Conservation (phyloP, 2,329 filamentous ascomycete genomes). For the Alternaria gaisen region DNA sequence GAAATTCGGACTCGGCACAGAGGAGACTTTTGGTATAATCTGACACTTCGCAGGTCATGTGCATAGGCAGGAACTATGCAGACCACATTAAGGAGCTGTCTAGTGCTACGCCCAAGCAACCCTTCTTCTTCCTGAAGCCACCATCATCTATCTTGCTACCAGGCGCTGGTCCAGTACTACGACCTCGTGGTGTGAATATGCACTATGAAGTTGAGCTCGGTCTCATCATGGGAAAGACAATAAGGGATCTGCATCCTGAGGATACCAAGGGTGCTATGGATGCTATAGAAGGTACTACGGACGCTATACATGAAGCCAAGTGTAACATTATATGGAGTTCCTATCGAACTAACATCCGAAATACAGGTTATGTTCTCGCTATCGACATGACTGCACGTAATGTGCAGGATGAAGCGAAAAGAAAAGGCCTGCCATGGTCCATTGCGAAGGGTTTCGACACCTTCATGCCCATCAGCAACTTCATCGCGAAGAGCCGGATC, state of each 20-base stretch:
- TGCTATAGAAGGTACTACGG: conserved; percentile 76
- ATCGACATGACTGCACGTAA: conserved; percentile 99
- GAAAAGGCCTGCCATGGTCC: conserved; percentile 93
- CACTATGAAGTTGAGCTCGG: conserved; percentile 97
- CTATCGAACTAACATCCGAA: neutral
- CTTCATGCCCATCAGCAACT: conserved; percentile 85
- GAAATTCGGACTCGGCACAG: neutral
- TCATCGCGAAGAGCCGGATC: conserved; percentile 82
- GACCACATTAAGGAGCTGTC: conserved; percentile 95
- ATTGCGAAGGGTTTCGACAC: conserved; percentile 99
- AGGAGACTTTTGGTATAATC: neutral
- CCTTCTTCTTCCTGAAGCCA: conserved; percentile 99
- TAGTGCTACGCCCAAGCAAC: conserved; percentile 86
- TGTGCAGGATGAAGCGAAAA: conserved; percentile 95
- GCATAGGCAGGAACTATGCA: conserved; percentile 96
- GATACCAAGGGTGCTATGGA: conserved; percentile 80
- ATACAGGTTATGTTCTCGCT: conserved; percentile 80
- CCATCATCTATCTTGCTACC: conserved; percentile 84
- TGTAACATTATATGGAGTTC: neutral
- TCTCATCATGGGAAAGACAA: conserved; percentile 82
- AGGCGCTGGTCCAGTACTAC: conserved; percentile 78
- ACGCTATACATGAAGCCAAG: neutral
- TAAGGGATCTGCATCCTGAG: conserved; percentile 78
- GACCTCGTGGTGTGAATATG: conserved; percentile 82
- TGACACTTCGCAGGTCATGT: conserved; percentile 71